phyloP scores from a whole-genome alignment of 371 early-diverging fungal species.

The Rhizopus arrhizus region DNA sequence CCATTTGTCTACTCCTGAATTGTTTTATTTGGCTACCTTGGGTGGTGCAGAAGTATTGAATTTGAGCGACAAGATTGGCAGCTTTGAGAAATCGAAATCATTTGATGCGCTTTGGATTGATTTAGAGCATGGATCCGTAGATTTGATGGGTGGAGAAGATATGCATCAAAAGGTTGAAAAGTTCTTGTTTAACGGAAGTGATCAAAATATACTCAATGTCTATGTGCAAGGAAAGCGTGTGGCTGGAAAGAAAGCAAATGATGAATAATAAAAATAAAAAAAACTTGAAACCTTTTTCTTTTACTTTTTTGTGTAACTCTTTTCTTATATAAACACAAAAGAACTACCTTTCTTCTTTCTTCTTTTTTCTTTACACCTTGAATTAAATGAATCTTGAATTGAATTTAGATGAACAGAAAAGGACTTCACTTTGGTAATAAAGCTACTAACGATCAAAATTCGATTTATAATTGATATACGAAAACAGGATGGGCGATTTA shows the following conservation, averaged over 20 bases:
- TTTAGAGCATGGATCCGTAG: conserved; percentile 48
- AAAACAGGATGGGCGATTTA: conserved; percentile 72
- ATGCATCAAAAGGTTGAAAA: conserved; percentile 55
- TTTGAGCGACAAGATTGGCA: conserved; percentile 74
- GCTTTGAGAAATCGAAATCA: conserved; percentile 78
- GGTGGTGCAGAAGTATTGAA: conserved; percentile 86
- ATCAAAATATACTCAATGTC: conserved; percentile 58
- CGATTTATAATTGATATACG: neutral
- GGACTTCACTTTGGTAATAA: neutral
- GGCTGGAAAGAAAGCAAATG: conserved; percentile 25
- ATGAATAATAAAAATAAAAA: neutral
- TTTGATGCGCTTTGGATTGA: conserved; percentile 91
- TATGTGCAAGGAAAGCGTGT: conserved; percentile 62
- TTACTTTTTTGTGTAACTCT: neutral
- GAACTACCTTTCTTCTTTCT: neutral
- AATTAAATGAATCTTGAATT: neutral
- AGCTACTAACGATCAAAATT: neutral
- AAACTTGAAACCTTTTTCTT: conserved; percentile 4
- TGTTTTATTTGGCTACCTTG: conserved; percentile 85
- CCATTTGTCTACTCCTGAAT: conserved; percentile 55
- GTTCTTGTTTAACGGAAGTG: conserved; percentile 68
- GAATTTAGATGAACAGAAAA: neutral
- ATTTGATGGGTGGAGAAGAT: conserved; percentile 56
- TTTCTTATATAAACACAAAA: neutral
- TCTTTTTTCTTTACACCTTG: neutral